Base-by-base conservation (phyloP, 441 rosid species). In the Populus hybrid region DNA sequence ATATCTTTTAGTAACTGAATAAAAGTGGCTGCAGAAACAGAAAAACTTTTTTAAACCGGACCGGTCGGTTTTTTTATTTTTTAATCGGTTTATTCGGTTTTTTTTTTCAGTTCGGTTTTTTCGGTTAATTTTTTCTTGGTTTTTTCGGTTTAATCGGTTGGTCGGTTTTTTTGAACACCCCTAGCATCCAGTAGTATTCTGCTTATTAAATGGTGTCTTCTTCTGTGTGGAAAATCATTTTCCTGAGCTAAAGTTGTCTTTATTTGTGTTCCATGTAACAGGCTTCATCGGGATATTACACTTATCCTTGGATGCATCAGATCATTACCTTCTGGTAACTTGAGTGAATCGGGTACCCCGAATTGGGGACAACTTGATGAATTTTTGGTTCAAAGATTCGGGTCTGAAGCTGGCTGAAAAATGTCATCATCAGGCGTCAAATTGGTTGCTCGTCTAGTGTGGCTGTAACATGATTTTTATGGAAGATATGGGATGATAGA, bases 361-460 rank as follows among this genome's bases (percentile, higher is more conserved):
- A 93, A 96, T 75, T 90, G 97, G 96, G 99, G 99, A 64, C 85
- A 87, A 66, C 96, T 96, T 46, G 98, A 96, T 81, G 97, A 94
- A 80, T 92, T 90, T 80, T 87, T 87, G 84, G 91, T 81, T 67
- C 93, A 92, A 82, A 83, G 83, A 75, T 94, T 91, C 72, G 94
- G 88, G 70, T 80, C 82, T 3, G 88, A 90, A 82, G 80, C 86
- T 77, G 84, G 86, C 80, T 86, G 85, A 85, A 54, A 72, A 36
- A 26, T 59, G 34, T 23, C 74, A 68, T 42, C 80, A 86, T 85
- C 79, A 79, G 76, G 72, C 82, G 54, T 79, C 78, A 79, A 83
- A 63, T 67, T 78, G 80, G 69, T 82, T 80, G 74, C 73, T 73
- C 40, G 46, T 66, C 76, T 74, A 78, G 76, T 54, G 61, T 54